A percentile compares a stretch with the other conserved stretches of the same genome.
phyloP scores from a whole-genome alignment of 1,139 yeast species.

The Maudiozyma humilis region DNA sequence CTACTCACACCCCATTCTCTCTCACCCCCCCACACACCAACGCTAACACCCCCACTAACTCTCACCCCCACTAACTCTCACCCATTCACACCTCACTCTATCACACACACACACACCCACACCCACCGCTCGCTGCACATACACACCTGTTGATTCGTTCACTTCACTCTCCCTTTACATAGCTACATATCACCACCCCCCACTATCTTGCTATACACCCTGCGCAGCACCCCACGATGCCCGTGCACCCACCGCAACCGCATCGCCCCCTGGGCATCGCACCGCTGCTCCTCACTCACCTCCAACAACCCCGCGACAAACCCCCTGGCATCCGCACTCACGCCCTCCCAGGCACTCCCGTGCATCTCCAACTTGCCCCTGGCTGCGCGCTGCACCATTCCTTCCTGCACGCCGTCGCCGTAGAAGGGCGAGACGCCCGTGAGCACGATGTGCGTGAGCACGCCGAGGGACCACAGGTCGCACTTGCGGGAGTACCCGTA shows the following conservation, averaged over 20 bases:
- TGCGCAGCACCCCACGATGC: slow-evolving; percentile 22
- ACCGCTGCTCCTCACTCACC: slow-evolving; percentile 36
- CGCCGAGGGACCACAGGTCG: slow-evolving; percentile 63
- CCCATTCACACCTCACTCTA: no score
- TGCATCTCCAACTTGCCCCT: slow-evolving; percentile 38
- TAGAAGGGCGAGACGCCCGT: slow-evolving; percentile 59
- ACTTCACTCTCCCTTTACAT: no score
- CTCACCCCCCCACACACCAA: no score
- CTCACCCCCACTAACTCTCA: no score
- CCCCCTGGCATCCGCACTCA: slow-evolving; percentile 37
- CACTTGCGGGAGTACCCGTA: slow-evolving; percentile 47
- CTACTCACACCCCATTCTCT: no score
- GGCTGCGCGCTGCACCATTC: slow-evolving; percentile 35
- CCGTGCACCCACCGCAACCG: slow-evolving; percentile 42
- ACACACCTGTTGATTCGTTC: no score
- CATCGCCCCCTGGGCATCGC: slow-evolving; percentile 34
- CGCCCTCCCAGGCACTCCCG: slow-evolving; percentile 35
- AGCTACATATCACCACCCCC: no score
- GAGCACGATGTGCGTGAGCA: slow-evolving; percentile 46
- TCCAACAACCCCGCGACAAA: slow-evolving; percentile 38
- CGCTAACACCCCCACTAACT: no score
- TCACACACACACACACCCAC: no score
- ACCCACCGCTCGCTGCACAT: no score
- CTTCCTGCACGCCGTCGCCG: slow-evolving; percentile 36
- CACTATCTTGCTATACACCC: no score